Evolutionary conservation across 768 basidiomycete genomes (phyloP).

Genomic region (Rhodotorula toruloides): DNA sequence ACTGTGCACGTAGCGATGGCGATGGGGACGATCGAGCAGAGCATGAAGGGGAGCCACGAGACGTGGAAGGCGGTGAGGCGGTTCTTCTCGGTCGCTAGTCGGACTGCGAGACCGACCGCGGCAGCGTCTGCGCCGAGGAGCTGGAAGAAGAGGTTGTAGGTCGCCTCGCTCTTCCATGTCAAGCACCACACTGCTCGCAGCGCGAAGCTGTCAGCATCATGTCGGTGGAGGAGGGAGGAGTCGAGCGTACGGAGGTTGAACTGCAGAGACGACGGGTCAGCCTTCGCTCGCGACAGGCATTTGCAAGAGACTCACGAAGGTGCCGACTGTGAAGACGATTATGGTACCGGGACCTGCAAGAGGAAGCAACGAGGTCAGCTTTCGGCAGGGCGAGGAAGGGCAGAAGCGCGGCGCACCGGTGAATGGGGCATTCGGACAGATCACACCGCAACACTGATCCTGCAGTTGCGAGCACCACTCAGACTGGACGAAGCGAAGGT

Average conservation of each 20-base stretch:
- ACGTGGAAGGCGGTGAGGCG: conserved; percentile 2
- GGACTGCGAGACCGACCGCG: background rate
- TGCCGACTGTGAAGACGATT: conserved; percentile 11
- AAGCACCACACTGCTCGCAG: too few species aligned
- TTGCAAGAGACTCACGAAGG: background rate
- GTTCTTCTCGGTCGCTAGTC: background rate
- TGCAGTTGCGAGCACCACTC: conserved; percentile 5
- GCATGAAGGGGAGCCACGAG: conserved; percentile 2
- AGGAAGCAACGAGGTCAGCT: background rate
- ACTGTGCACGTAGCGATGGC: conserved; percentile 1
- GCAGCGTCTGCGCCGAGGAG: conserved; percentile 14
- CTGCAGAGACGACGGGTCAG: background rate
- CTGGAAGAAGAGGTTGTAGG: conserved; percentile 21
- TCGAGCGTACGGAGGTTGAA: too few species aligned
- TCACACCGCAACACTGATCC: conserved; percentile 2
- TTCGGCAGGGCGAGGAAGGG: background rate
- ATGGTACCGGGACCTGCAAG: conserved; percentile 13
- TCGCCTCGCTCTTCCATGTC: conserved; percentile 13
- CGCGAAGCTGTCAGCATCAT: too few species aligned
- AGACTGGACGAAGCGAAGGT: background rate
- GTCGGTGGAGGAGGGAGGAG: too few species aligned
- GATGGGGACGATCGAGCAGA: conserved; percentile 11
- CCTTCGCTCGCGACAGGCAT: background rate
- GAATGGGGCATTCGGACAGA: conserved; percentile 15
- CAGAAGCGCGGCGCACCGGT: background rate